Percentiles rank a stretch among this genome's conserved stretches.
These are phyloP conservation scores for Aspergillus affinis DNA, from an alignment of 495 filamentous ascomycete species.

Conservation along the genomic window DNA sequence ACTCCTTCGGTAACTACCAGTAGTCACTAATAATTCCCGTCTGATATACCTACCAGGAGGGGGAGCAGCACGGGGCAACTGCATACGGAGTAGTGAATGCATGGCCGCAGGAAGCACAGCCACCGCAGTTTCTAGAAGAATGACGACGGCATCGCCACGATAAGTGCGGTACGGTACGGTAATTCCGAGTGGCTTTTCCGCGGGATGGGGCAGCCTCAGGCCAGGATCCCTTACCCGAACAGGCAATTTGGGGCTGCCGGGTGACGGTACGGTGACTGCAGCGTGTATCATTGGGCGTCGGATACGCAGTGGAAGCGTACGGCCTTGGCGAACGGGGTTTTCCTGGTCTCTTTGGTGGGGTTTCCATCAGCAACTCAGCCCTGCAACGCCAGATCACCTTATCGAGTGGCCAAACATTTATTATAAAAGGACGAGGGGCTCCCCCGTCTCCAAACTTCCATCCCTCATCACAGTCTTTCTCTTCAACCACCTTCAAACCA, in stretches of 20 bases:
- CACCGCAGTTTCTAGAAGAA: constrained; percentile 2
- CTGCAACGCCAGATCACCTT: constrained; percentile 20
- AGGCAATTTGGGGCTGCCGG: background rate
- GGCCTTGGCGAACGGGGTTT: constrained; percentile 10
- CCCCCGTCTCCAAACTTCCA: constrained; percentile 8
- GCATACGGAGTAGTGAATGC: no score
- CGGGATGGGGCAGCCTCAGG: no score
- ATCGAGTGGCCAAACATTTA: constrained; percentile 19
- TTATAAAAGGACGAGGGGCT: constrained; percentile 20
- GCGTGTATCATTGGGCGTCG: constrained; percentile 9
- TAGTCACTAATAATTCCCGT: no score
- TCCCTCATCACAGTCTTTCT: constrained; percentile 15
- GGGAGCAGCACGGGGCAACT: constrained; percentile 6
- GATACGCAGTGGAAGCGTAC: background rate
- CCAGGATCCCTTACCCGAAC: no score
- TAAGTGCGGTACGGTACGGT: background rate
- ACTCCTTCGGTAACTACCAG: no score
- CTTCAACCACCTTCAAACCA: background rate
- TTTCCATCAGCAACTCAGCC: constrained; percentile 18
- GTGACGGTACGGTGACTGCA: constrained; percentile 6
- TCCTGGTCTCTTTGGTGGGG: constrained; percentile 18
- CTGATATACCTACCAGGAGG: no score
- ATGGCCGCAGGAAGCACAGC: constrained; percentile 3
- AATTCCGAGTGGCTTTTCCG: background rate
- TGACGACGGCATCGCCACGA: background rate